These are phyloP conservation scores for Cryptococcus sp. DNA, from an alignment of 1,284 basidiomycete species.

Conservation along the genomic window DNA sequence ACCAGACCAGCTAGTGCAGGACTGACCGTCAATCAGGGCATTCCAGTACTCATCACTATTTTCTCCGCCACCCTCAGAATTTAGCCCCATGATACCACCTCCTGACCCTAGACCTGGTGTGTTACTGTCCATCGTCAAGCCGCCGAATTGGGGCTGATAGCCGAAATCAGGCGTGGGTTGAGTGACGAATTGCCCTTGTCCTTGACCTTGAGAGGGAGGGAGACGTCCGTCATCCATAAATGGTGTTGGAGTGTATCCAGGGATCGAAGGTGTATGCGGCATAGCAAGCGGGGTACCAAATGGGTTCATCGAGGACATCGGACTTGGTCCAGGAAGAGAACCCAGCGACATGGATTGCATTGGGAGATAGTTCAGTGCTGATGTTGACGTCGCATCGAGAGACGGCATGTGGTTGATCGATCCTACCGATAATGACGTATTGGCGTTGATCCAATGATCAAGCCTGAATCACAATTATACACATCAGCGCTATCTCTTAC, in stretches of 20 bases:
- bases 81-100: slow-evolving; percentile 4
- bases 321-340: not conserved
- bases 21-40: slow-evolving; percentile 52
- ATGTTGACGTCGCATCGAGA: slow-evolving; percentile 7
- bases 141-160: slow-evolving; percentile 6
- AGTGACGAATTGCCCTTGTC: too few species aligned
- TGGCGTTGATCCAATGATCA: slow-evolving; percentile 51
- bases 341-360: slow-evolving; percentile 13
- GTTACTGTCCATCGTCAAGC: slow-evolving; percentile 9
- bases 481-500: not conserved
- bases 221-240: not conserved
- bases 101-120: slow-evolving; percentile 4
- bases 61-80: slow-evolving; percentile 23
- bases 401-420: slow-evolving; percentile 25
- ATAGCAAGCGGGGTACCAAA: not conserved
- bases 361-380: slow-evolving; percentile 14
- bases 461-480: slow-evolving; percentile 23
- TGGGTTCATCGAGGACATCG: too few species aligned
- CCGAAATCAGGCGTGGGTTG: slow-evolving; percentile 9
- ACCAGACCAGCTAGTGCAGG: not conserved
- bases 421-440: slow-evolving; percentile 45
- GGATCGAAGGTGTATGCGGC: not conserved
- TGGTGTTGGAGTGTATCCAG: slow-evolving; percentile 2
- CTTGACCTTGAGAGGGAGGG: too few species aligned
- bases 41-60: slow-evolving; percentile 54